Evolutionary conservation across 2,329 filamentous ascomycete species (phyloP).

Genomic region (Talaromyces sp.): DNA sequence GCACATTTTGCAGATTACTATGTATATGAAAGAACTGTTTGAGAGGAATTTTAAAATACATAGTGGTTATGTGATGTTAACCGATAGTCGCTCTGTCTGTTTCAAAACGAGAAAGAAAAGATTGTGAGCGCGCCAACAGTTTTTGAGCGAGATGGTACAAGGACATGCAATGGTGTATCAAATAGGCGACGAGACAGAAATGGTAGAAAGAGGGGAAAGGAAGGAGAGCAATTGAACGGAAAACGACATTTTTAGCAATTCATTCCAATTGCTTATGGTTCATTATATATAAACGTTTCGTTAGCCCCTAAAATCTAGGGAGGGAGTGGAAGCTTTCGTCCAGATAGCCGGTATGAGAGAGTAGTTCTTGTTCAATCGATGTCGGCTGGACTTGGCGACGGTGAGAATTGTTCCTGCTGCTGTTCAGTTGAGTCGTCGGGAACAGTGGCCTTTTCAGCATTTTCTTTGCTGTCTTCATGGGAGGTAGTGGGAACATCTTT

Average conservation of each 20-base stretch:
- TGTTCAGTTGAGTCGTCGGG: constrained; percentile 5
- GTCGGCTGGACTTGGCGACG: constrained; percentile 14
- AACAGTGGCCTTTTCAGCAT: not conserved
- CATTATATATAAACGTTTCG: constrained; percentile 11
- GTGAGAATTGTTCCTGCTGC: not conserved
- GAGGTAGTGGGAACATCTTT: not conserved
- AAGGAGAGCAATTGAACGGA: not conserved
- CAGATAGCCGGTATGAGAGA: not conserved
- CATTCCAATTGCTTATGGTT: not conserved
- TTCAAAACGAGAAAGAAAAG: not conserved
- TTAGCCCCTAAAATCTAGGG: not conserved
- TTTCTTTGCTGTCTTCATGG: not conserved
- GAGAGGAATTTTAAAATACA: not conserved
- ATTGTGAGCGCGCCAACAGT: not conserved
- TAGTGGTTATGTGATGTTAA: not conserved
- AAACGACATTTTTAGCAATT: not conserved
- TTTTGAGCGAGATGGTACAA: constrained; percentile 5
- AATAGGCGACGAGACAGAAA: not conserved
- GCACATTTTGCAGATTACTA: not conserved
- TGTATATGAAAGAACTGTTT: not conserved
- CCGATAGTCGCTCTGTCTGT: not conserved
- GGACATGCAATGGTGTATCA: constrained; percentile 4
- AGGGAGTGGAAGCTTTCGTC: not conserved
- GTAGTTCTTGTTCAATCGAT: constrained; percentile 8
- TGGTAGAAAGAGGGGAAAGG: not conserved